Base-by-base conservation (phyloP, 2,329 filamentous ascomycete species). In the Penicillium sp. region DNA sequence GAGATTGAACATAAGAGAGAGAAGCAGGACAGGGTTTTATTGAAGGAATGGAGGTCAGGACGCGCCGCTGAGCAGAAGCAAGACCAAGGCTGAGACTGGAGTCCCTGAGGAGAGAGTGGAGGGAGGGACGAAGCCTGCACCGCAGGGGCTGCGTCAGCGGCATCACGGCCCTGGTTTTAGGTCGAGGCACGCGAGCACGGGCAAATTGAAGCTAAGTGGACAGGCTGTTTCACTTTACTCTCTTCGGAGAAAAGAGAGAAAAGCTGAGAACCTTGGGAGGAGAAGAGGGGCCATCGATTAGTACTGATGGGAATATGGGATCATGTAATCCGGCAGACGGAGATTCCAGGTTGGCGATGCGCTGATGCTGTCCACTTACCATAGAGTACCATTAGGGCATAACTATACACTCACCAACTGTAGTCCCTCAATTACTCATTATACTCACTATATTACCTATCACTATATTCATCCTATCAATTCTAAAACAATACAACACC, bases 71-170 rank as follows among this genome's bases (percentile, higher is more conserved):
- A n/a, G 60, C 45, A 43, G 59, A 55, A 43, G 52, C 39, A 43
- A 37, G n/a, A n/a, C n/a, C n/a, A n/a, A n/a, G n/a, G n/a, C n/a
- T 44, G 39, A 59, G 44, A 56, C 37, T 42, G 36, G 55, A 62
- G 47, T 56, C 31, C 24, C 54, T 52, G 31, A 50, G 46, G 19
- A 51, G 49, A 36, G 54, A 59, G 62, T 59, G 63, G 56, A 65
- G 58, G 57, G 56, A 61, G 14, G 62, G 62, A 68, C 69, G 68
- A 67, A 63, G 68, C 68, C 70, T 71, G 66, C 70, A 70, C 63
- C 67, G 65, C 69, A 73, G 67, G 69, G 69, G 68, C 62, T 71
- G 70, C 67, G 70, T 73, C 69, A 72, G 70, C 67, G 63, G 62
- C 65, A 67, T 68, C 58, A 58, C 56, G 59, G 59, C 58, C 42